Conservation (phyloP, 1,139 yeast species). For the Yamadazyma triangularis region DNA sequence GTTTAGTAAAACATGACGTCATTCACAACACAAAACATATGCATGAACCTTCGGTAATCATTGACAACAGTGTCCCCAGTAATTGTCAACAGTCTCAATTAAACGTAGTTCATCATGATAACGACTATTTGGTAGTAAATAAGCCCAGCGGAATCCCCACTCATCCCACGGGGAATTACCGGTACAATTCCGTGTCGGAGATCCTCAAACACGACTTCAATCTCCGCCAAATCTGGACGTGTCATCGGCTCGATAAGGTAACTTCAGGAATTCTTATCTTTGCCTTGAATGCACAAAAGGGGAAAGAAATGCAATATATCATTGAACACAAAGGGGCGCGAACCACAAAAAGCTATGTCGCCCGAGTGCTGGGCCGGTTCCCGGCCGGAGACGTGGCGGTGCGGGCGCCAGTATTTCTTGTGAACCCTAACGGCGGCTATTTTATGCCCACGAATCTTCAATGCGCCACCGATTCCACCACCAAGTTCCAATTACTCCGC, state of each 20-base stretch:
- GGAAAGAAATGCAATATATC: constrained; percentile 39
- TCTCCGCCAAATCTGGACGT: constrained; percentile 42
- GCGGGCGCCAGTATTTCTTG: constrained; percentile 33
- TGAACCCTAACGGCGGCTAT: constrained; percentile 34
- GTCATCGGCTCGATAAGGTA: constrained; percentile 67
- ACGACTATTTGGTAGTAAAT: constrained; percentile 52
- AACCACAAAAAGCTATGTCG: constrained; percentile 50
- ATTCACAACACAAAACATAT: constrained; percentile 46
- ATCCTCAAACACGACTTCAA: constrained; percentile 40
- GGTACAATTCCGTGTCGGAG: constrained; percentile 59
- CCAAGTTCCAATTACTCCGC: constrained; percentile 24
- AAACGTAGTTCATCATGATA: constrained; percentile 44
- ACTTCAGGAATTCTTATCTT: constrained; percentile 72
- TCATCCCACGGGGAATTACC: constrained; percentile 71
- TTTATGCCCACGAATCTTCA: constrained; percentile 27
- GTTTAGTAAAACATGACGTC: constrained; percentile 44
- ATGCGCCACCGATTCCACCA: constrained; percentile 27
- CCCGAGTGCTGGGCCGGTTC: constrained; percentile 59
- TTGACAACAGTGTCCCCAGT: constrained; percentile 15
- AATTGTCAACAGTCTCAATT: constrained; percentile 16
- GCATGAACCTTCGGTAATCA: constrained; percentile 58
- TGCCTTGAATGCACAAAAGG: constrained; percentile 37
- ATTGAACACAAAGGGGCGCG: constrained; percentile 23
- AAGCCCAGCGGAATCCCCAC: constrained; percentile 79
- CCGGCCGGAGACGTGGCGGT: constrained; percentile 28